Conservation (phyloP, 225 moss, liverwort and hornwort species). For the Lunularia cruciata region DNA sequence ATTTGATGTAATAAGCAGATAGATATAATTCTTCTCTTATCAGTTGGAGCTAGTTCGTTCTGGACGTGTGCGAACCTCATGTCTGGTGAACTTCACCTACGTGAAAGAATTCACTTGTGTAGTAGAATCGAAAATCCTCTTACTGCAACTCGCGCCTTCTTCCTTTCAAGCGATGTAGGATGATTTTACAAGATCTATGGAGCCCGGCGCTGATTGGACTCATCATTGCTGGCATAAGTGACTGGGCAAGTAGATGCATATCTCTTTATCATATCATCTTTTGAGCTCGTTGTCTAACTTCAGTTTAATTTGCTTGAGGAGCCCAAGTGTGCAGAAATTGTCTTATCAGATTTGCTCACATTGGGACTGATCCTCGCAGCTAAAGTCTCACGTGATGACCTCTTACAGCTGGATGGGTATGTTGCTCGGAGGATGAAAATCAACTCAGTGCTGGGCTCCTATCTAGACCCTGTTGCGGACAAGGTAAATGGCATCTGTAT, state of each 20-base stretch:
- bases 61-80: too few species aligned
- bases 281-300: neutral
- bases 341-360: neutral
- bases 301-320: neutral
- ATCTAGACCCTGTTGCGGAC: constrained; percentile 95
- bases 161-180: constrained; percentile 55
- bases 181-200: constrained; percentile 73
- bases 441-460: constrained; percentile 90
- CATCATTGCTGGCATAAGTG: constrained; percentile 75
- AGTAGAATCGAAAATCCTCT: too few species aligned
- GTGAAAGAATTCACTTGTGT: too few species aligned
- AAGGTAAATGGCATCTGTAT: constrained; percentile 48
- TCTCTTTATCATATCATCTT: neutral
- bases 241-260: constrained; percentile 64
- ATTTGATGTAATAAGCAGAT: too few species aligned
- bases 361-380: neutral
- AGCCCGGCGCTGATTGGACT: constrained; percentile 83
- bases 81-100: too few species aligned
- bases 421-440: constrained; percentile 75
- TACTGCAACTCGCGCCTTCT: too few species aligned
- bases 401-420: constrained; percentile 81
- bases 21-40: too few species aligned
- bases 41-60: too few species aligned
- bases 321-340: neutral
- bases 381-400: neutral